These are phyloP conservation scores for Emmonsiellopsis sp. DNA, from an alignment of 2,329 filamentous ascomycete genomes.

Conservation along the genomic window DNA sequence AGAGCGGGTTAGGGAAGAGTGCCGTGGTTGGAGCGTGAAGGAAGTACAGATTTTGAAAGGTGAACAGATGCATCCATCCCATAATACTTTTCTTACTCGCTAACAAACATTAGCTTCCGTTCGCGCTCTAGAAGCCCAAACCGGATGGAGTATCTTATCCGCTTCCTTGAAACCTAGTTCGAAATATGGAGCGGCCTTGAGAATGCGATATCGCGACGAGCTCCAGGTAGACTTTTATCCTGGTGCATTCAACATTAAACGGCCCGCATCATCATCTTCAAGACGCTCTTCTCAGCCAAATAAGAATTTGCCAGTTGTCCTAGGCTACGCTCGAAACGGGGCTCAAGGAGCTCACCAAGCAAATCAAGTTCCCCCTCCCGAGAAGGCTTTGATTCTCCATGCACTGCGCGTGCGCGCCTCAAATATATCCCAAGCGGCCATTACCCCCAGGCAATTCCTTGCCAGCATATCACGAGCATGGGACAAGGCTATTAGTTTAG, in stretches of 20 bases:
- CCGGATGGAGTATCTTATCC: slow-evolving; percentile 37
- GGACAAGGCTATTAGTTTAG: slow-evolving; percentile 30
- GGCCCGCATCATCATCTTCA: background rate
- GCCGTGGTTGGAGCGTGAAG: slow-evolving; percentile 74
- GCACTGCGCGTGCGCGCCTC: slow-evolving; percentile 30
- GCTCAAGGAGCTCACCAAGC: slow-evolving; percentile 2
- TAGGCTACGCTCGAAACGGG: slow-evolving; percentile 24
- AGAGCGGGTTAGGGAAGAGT: slow-evolving; percentile 77
- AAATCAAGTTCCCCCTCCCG: slow-evolving; percentile 22
- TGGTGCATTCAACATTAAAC: slow-evolving; percentile 23
- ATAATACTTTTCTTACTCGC: slow-evolving; percentile 1
- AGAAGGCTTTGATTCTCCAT: slow-evolving; percentile 34
- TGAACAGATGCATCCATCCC: slow-evolving; percentile 30
- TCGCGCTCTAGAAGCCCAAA: slow-evolving; percentile 30
- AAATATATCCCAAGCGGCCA: slow-evolving; percentile 26
- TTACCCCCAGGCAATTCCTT: slow-evolving; percentile 31
- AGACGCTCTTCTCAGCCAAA: slow-evolving; percentile 10
- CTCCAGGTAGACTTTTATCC: slow-evolving; percentile 36
- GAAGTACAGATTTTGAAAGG: slow-evolving; percentile 76
- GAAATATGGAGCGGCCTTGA: slow-evolving; percentile 25
- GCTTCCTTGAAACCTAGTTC: slow-evolving; percentile 22
- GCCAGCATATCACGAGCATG: slow-evolving; percentile 34
- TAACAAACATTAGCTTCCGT: slow-evolving; percentile 25
- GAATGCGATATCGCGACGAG: slow-evolving; percentile 34
- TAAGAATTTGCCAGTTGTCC: slow-evolving; percentile 22